These are phyloP conservation scores for Hippophae tibetana DNA, from an alignment of 306 rosid genomes.

Conservation along the genomic window DNA sequence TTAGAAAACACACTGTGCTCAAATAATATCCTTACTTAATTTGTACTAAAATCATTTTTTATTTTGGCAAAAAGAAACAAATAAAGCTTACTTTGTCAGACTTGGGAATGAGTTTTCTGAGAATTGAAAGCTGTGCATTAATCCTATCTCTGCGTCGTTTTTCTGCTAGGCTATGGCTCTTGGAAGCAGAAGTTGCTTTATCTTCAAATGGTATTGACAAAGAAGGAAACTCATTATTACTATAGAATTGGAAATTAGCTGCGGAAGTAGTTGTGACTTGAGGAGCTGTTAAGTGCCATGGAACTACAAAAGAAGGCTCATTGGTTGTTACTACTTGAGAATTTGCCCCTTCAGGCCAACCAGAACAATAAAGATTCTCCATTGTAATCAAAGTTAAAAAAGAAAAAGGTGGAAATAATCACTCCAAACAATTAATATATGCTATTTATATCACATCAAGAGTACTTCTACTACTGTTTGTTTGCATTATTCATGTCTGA, in stretches of 20 bases:
- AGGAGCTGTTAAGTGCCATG: conserved; percentile 19
- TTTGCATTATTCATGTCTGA: conserved; percentile 40
- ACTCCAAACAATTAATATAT: conserved; percentile 6
- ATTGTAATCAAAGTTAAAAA: conserved; percentile 14
- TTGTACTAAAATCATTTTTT: not conserved
- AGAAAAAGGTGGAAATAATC: conserved; percentile 7
- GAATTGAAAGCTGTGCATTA: conserved; percentile 85
- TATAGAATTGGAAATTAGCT: conserved; percentile 31
- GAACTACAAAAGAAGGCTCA: conserved; percentile 33
- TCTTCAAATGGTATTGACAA: conserved; percentile 40
- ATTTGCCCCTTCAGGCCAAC: conserved; percentile 25
- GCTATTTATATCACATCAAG: conserved; percentile 34
- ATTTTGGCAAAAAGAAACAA: not conserved
- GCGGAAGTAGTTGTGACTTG: conserved; percentile 36
- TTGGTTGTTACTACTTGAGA: conserved; percentile 16
- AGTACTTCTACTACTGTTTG: conserved; percentile 36
- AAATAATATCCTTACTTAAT: not conserved
- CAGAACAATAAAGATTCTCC: conserved; percentile 48
- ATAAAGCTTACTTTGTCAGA: conserved; percentile 66
- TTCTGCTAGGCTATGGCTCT: conserved; percentile 93
- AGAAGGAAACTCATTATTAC: conserved; percentile 38
- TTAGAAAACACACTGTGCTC: not conserved
- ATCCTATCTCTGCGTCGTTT: conserved; percentile 89
- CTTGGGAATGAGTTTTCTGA: conserved; percentile 81
- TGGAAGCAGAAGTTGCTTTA: conserved; percentile 59